Base-by-base conservation (phyloP, 169 alveolate species). In the Plasmodium gonderi region DNA sequence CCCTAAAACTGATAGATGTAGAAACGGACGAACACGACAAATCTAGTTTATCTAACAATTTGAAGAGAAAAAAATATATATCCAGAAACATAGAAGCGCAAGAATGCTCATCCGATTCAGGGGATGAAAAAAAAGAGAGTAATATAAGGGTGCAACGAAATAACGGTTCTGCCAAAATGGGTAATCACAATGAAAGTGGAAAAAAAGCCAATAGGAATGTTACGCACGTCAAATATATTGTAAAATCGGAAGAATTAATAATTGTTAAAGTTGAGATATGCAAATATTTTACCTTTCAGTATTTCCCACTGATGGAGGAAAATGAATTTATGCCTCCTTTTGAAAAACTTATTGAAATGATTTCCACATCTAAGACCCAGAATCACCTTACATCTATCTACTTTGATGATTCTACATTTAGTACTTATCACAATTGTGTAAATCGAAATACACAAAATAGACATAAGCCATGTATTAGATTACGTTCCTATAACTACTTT, bases 351-450 rank as follows among this genome's bases (percentile, higher is more conserved):
- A 51, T 85, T 42, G 80, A 85, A 49, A 54, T 85, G 23, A 85
- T 85, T 38, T 85, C 85, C 6, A 36, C 45, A 3, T 74, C 54
- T 7, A 85, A 85, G 31, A 54, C 45, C 5, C 72, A 38, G 17
- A 85, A 85, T 74, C 23, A 85, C 45, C 11, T 74, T 0, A 23
- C 67, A 7, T 65, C 92, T 8, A 74, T 85, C 31, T 85, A 85
- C 67, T 85, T 85, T n/a, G 92, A 85, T 17, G 92, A 85, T 31
- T 8, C 40, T 20, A 51, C 26, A 1, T 74, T 85, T 36, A 74
- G 49, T 9, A 74, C 74, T 0, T 69, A 80, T 51, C 75, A 89
- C 80, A 80, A 42, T 23, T 80, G 31, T 68, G 80, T 91, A 7
- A 79, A 91, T 69, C 29, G 72, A 36, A 90, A 81, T 51, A 23